Evolutionary conservation across 164 flowering plant species (phyloP).

Genomic region (Vitis amurensis): DNA sequence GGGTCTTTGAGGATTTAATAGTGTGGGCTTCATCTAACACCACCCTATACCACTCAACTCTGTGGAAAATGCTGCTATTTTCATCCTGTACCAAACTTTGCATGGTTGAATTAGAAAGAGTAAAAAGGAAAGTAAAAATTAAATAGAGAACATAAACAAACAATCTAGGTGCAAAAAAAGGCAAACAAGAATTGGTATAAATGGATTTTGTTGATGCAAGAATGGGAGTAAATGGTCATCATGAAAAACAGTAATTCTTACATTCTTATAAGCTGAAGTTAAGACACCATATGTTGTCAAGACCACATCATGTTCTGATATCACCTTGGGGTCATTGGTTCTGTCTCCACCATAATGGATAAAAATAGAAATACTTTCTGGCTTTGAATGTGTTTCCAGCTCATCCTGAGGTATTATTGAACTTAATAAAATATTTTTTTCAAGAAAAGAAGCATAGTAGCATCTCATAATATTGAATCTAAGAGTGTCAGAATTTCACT

Average conservation of each 20-base stretch:
- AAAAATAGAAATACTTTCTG: slow-evolving; percentile 56
- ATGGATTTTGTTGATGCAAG: background rate
- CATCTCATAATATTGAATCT: background rate
- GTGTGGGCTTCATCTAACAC: slow-evolving; percentile 90
- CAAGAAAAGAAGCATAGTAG: background rate
- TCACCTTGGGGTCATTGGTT: slow-evolving; percentile 43
- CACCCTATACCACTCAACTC: slow-evolving; percentile 71
- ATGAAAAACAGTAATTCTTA: slow-evolving; percentile 20
- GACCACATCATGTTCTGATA: slow-evolving; percentile 66
- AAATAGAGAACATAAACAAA: background rate
- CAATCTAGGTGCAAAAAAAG: background rate
- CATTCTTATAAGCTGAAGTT: slow-evolving; percentile 50
- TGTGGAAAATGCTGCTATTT: slow-evolving; percentile 54
- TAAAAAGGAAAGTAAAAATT: too few relatives aligned
- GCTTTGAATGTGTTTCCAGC: slow-evolving; percentile 64
- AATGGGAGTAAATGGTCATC: background rate
- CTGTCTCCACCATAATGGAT: slow-evolving; percentile 73
- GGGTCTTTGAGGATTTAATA: slow-evolving; percentile 62
- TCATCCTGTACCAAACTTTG: slow-evolving; percentile 34
- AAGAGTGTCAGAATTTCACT: background rate
- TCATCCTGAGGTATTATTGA: slow-evolving; percentile 55
- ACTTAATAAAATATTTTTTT: background rate
- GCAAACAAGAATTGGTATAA: background rate
- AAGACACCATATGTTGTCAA: slow-evolving; percentile 85
- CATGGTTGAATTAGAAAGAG: slow-evolving; percentile 4